These are phyloP conservation scores for Aspergillus diversus DNA, from an alignment of 495 filamentous ascomycete genomes.

Conservation along the genomic window DNA sequence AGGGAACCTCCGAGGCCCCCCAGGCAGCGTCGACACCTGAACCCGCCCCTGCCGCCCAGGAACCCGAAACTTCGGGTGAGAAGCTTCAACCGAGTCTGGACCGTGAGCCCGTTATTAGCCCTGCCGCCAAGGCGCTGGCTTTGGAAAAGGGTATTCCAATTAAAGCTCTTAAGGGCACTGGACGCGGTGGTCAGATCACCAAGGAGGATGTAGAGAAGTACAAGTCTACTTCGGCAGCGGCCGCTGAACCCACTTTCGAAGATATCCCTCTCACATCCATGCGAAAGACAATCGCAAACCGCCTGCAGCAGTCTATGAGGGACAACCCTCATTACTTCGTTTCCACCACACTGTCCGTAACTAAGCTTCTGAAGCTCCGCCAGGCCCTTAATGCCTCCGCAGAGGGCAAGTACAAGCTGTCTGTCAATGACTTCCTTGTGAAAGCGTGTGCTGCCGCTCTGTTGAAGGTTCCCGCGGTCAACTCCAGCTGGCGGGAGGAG, in stretches of 20 bases:
- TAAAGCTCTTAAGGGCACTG: slow-evolving; percentile 82
- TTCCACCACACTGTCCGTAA: slow-evolving; percentile 80
- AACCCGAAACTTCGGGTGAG: slow-evolving; percentile 75
- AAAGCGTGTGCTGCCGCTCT: slow-evolving; percentile 90
- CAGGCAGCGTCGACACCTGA: slow-evolving; percentile 63
- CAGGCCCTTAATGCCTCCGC: slow-evolving; percentile 86
- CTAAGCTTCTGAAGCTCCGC: slow-evolving; percentile 93
- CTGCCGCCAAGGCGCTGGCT: slow-evolving; percentile 78
- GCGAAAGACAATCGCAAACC: slow-evolving; percentile 96
- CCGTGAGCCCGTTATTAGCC: slow-evolving; percentile 71
- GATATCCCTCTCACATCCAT: slow-evolving; percentile 87
- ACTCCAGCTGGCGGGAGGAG: slow-evolving; percentile 86
- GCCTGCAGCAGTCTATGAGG: slow-evolving; percentile 83
- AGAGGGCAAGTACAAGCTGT: slow-evolving; percentile 96
- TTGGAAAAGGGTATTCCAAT: slow-evolving; percentile 83
- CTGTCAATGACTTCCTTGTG: slow-evolving; percentile 98
- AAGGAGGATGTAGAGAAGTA: slow-evolving; percentile 91
- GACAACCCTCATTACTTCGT: slow-evolving; percentile 99
- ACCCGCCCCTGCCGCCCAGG: slow-evolving; percentile 60
- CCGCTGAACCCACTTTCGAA: slow-evolving; percentile 70
- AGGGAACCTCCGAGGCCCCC: slow-evolving; percentile 57
- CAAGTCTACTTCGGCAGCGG: slow-evolving; percentile 55
- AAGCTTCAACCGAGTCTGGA: slow-evolving; percentile 82
- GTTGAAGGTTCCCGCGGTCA: slow-evolving; percentile 92
- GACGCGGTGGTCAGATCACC: slow-evolving; percentile 83